A percentile compares a stretch with the other conserved stretches of the same genome.
phyloP scores from a whole-genome alignment of 768 basidiomycete genomes.

The Suillus paluster region DNA sequence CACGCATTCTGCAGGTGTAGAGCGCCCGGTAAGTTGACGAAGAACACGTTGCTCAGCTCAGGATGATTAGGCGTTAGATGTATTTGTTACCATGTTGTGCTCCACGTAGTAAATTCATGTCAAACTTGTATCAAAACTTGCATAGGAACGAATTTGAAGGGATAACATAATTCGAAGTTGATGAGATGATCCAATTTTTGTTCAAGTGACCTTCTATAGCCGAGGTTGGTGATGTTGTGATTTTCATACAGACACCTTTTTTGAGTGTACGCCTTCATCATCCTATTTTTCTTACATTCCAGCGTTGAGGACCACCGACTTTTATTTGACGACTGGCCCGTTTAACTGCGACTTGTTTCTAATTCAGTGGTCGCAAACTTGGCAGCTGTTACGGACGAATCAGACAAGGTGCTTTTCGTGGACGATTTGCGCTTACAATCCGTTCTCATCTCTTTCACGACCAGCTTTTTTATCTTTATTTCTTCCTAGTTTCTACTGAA shows the following conservation, averaged over 20 bases:
- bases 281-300: slow-evolving; percentile 10
- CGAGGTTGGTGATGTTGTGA: slow-evolving; percentile 13
- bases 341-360: slow-evolving; percentile 15
- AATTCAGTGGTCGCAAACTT: background rate
- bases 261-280: slow-evolving; percentile 5
- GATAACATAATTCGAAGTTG: slow-evolving; percentile 1
- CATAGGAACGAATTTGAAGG: background rate
- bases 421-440: slow-evolving; percentile 2
- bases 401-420: slow-evolving; percentile 12
- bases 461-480: background rate
- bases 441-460: slow-evolving; percentile 12
- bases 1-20: too few relatives aligned
- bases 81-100: background rate
- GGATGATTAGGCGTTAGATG: too few relatives aligned
- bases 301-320: slow-evolving; percentile 3
- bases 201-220: slow-evolving; percentile 9
- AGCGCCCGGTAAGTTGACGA: too few relatives aligned
- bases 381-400: slow-evolving; percentile 12
- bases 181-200: background rate
- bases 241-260: slow-evolving; percentile 13
- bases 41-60: too few relatives aligned
- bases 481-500: background rate
- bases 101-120: background rate
- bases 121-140: background rate
- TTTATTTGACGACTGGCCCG: background rate